A percentile compares a stretch with the other conserved stretches of the same genome.
Conservation (phyloP, 2,329 filamentous ascomycete genomes). For the Elsinoe batatas region DNA sequence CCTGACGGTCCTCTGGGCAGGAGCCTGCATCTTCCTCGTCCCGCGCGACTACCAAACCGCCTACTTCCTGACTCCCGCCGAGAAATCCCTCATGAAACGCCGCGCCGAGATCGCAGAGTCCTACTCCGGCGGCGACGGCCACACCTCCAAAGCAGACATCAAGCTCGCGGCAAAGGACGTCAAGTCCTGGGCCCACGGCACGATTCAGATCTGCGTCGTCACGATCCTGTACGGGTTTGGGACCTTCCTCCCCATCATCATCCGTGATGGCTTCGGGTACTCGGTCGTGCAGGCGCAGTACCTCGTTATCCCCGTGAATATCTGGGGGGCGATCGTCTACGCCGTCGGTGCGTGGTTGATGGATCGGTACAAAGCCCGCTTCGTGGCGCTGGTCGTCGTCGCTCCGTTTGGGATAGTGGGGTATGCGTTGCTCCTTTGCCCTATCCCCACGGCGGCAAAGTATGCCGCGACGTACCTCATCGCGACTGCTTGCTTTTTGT, state of each 20-base stretch:
- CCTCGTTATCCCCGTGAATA: slow-evolving; percentile 33
- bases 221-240: slow-evolving; percentile 34
- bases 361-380: slow-evolving; percentile 30
- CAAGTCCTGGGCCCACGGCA: slow-evolving; percentile 27
- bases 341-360: slow-evolving; percentile 30
- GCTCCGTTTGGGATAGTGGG: slow-evolving; percentile 25
- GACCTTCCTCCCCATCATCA: slow-evolving; percentile 35
- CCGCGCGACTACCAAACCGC: slow-evolving; percentile 27
- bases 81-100: slow-evolving; percentile 25
- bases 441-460: slow-evolving; percentile 21
- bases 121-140: slow-evolving; percentile 24
- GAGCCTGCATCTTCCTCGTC: slow-evolving; percentile 24
- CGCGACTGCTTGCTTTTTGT: slow-evolving; percentile 27
- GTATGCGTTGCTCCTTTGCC: slow-evolving; percentile 25
- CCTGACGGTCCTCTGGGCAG: slow-evolving; percentile 24
- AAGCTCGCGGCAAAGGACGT: slow-evolving; percentile 26
- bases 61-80: slow-evolving; percentile 25
- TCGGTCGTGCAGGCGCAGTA: slow-evolving; percentile 32
- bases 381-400: slow-evolving; percentile 28
- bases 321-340: slow-evolving; percentile 34
- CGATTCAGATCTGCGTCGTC: slow-evolving; percentile 32
- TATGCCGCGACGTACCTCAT: slow-evolving; percentile 29
- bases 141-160: slow-evolving; percentile 25
- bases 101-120: slow-evolving; percentile 25
- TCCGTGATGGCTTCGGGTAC: slow-evolving; percentile 32